A percentile compares a stretch with the other conserved stretches of the same genome.
Evolutionary conservation across 768 basidiomycete species (phyloP).

Genomic region (Boletus rubropictus): DNA sequence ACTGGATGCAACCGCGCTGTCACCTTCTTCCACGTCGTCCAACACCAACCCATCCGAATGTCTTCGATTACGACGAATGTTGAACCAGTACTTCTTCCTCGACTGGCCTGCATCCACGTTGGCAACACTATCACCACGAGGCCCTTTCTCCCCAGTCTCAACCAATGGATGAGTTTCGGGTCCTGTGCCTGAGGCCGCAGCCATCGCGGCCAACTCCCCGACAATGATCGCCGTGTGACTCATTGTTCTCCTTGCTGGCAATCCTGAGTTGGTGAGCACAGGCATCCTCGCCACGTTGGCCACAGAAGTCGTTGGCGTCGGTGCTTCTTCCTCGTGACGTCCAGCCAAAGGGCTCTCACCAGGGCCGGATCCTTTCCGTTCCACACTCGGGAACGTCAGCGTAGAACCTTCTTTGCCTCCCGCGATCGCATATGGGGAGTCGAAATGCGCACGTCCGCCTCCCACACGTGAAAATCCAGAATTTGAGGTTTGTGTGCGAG

Average conservation of each 20-base stretch:
- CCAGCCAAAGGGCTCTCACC: conserved; percentile 20
- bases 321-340: conserved; percentile 32
- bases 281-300: conserved; percentile 42
- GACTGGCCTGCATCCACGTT: conserved; percentile 43
- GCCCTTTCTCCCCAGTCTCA: conserved; percentile 15
- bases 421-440: conserved; percentile 77
- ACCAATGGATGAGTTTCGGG: conserved; percentile 21
- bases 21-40: conserved; percentile 21
- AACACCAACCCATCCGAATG: conserved; percentile 50
- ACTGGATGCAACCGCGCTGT: conserved; percentile 27
- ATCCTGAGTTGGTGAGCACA: conserved; percentile 27
- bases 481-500: conserved; percentile 26
- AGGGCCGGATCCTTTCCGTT: conserved; percentile 33
- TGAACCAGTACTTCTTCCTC: conserved; percentile 70
- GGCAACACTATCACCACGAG: conserved; percentile 16
- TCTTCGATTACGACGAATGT: conserved; percentile 51
- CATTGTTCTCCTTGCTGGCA: conserved; percentile 66
- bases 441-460: conserved; percentile 82
- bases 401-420: conserved; percentile 45
- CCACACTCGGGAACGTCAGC: conserved; percentile 62
- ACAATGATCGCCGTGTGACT: conserved; percentile 87
- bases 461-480: conserved; percentile 84
- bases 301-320: conserved; percentile 47
- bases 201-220: conserved; percentile 37
- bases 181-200: conserved; percentile 12